phyloP scores from a whole-genome alignment of 1,284 basidiomycete species.

The Neonothopanus nambi region DNA sequence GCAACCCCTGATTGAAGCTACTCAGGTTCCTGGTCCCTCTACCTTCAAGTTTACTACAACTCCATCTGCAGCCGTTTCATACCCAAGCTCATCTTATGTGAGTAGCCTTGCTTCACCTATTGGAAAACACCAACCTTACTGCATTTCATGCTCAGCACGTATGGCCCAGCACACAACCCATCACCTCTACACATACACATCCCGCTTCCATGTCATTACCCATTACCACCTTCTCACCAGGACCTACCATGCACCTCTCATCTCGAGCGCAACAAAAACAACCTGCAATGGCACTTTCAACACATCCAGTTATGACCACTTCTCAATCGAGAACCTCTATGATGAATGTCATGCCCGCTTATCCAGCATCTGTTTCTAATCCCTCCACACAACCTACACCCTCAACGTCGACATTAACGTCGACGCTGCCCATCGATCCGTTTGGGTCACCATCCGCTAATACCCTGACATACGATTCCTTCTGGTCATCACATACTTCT shows the following conservation, averaged over 20 bases:
- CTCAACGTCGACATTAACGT: no score
- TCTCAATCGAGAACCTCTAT: background rate
- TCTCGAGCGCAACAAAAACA: conserved; percentile 3
- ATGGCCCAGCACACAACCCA: no score
- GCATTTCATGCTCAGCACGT: no score
- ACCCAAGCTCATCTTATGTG: no score
- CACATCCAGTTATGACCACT: background rate
- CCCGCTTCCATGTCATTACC: background rate
- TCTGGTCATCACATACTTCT: conserved; percentile 55
- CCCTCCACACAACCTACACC: background rate
- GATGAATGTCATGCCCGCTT: conserved; percentile 1
- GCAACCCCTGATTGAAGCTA: no score
- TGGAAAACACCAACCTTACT: no score
- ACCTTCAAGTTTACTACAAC: no score
- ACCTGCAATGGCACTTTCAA: background rate
- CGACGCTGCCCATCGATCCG: background rate
- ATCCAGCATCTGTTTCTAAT: conserved; percentile 2
- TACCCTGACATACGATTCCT: conserved; percentile 62
- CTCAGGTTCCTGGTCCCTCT: no score
- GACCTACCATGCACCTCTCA: background rate
- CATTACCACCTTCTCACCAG: background rate
- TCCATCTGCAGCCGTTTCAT: no score
- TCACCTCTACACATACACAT: background rate
- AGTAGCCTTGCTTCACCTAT: no score
- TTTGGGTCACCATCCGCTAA: conserved; percentile 16